These are phyloP conservation scores for Viola odorata DNA, from an alignment of 345 rosid species.

Conservation along the genomic window DNA sequence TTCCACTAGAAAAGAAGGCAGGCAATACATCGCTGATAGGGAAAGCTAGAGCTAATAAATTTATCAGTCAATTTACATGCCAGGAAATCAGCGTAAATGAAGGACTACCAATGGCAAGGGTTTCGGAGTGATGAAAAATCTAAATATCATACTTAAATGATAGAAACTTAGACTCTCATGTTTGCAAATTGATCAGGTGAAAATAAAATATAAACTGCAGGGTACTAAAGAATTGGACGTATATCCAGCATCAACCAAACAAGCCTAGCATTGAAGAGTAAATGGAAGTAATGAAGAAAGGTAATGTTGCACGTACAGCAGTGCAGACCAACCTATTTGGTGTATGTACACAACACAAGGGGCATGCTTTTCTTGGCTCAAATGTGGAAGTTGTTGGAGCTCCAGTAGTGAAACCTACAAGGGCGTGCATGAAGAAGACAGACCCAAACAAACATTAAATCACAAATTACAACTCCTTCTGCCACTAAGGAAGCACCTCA, in stretches of 20 bases:
- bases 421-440: conserved; percentile 15
- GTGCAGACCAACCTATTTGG: conserved; percentile 67
- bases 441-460: conserved; percentile 8
- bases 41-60: no score
- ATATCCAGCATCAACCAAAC: background rate
- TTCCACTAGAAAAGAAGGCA: background rate
- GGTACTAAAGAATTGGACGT: background rate
- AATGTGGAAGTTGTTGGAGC: conserved; percentile 59
- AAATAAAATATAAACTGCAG: background rate
- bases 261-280: no score
- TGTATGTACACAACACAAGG: conserved; percentile 75
- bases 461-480: conserved; percentile 15
- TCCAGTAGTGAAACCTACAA: conserved; percentile 71
- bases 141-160: no score
- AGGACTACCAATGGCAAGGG: no score
- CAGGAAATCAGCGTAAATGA: background rate
- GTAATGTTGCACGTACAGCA: no score
- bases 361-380: conserved; percentile 39
- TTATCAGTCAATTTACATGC: background rate
- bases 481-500: conserved; percentile 43
- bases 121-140: no score
- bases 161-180: background rate
- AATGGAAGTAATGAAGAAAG: no score
- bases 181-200: background rate
- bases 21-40: background rate